phyloP scores from a whole-genome alignment of 2,329 filamentous ascomycete species.

The Thelonectria blattea region DNA sequence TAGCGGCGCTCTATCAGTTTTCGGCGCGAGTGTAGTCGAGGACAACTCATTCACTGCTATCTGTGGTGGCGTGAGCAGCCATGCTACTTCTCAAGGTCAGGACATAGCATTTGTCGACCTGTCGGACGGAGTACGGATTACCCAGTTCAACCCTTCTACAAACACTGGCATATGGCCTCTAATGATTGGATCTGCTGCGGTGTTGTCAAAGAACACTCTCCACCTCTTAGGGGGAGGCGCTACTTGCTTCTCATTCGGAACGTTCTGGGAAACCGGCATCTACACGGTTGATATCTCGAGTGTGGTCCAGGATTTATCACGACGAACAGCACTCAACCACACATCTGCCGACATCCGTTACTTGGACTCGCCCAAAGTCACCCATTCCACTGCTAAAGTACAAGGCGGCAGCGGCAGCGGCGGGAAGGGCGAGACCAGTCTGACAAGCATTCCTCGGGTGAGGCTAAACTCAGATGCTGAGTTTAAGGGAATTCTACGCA shows the following conservation, averaged over 20 bases:
- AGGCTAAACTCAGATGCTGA: slow-evolving; percentile 57
- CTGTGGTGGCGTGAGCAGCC: slow-evolving; percentile 44
- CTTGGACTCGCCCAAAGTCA: slow-evolving; percentile 39
- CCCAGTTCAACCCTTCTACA: slow-evolving; percentile 10
- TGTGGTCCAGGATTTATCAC: background rate
- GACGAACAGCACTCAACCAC: background rate
- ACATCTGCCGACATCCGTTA: slow-evolving; percentile 24
- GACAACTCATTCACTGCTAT: slow-evolving; percentile 32
- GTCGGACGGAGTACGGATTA: slow-evolving; percentile 38
- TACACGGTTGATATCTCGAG: slow-evolving; percentile 48
- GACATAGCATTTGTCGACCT: slow-evolving; percentile 31
- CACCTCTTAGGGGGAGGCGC: slow-evolving; percentile 79
- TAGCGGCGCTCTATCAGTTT: slow-evolving; percentile 35
- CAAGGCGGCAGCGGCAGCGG: background rate
- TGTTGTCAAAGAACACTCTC: slow-evolving; percentile 56
- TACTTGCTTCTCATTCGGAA: slow-evolving; percentile 90
- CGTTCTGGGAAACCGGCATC: slow-evolving; percentile 75
- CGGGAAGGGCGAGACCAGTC: slow-evolving; percentile 20
- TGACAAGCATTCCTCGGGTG: slow-evolving; percentile 56
- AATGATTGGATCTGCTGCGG: slow-evolving; percentile 70
- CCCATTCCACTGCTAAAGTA: slow-evolving; percentile 19
- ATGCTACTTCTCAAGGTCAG: slow-evolving; percentile 38
- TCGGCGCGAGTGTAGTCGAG: slow-evolving; percentile 41
- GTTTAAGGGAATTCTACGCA: slow-evolving; percentile 65
- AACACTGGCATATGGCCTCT: slow-evolving; percentile 56